Evolutionary conservation across 2,329 filamentous ascomycete genomes (phyloP).

Genomic region (Allantophomopsis cytisporea): DNA sequence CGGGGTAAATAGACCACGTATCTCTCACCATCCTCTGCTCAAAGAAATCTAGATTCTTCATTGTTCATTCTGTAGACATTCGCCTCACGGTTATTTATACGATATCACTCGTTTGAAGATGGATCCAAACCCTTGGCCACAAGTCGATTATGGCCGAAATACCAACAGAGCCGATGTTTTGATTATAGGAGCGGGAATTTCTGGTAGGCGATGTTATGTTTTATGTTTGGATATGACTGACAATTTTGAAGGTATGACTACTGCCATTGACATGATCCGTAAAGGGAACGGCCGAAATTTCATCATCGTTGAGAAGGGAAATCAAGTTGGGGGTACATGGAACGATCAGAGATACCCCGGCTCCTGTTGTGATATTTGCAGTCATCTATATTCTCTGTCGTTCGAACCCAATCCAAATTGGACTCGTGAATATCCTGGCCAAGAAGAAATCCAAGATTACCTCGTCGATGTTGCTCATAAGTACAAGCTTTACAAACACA

Average conservation of each 20-base stretch:
- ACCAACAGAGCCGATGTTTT: slow-evolving; percentile 24
- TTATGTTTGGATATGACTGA: background rate
- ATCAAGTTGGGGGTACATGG: slow-evolving; percentile 37
- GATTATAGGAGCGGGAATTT: slow-evolving; percentile 41
- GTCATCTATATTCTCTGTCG: slow-evolving; percentile 55
- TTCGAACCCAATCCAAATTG: slow-evolving; percentile 57
- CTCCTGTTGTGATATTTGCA: slow-evolving; percentile 32
- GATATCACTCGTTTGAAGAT: background rate
- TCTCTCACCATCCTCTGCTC: no score
- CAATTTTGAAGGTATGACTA: slow-evolving; percentile 29
- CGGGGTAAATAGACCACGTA: no score
- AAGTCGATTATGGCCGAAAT: slow-evolving; percentile 7
- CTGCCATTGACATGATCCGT: slow-evolving; percentile 41
- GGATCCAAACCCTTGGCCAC: slow-evolving; percentile 5
- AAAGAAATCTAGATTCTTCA: no score
- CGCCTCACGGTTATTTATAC: no score
- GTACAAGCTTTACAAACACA: slow-evolving; percentile 46
- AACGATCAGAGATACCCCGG: slow-evolving; percentile 41
- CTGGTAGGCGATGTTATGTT: slow-evolving; percentile 20
- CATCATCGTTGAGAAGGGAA: slow-evolving; percentile 39
- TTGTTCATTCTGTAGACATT: no score
- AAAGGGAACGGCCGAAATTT: slow-evolving; percentile 37
- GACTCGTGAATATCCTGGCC: slow-evolving; percentile 54
- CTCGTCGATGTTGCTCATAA: slow-evolving; percentile 49
- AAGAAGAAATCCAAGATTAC: slow-evolving; percentile 53